Percentiles rank a stretch among this genome's conserved stretches.
Conservation (phyloP, 805 yeast species). For the Suhomyces pyralidae region DNA sequence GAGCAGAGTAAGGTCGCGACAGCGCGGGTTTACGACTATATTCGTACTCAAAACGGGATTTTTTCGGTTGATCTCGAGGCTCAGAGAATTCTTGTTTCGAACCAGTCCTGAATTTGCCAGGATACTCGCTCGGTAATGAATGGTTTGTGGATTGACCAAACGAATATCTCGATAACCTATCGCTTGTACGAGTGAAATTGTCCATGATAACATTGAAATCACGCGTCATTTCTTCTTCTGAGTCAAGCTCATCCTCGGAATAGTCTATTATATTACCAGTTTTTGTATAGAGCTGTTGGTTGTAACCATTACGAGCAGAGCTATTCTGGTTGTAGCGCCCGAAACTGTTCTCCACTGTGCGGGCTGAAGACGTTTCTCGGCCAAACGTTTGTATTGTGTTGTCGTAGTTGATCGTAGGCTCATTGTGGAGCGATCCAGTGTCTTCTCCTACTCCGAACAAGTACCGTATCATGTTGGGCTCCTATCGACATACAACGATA, state of each 20-base stretch:
- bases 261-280: conserved; percentile 1
- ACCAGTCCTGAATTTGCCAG: conserved; percentile 14
- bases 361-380: neutral
- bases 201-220: conserved; percentile 9
- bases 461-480: conserved; percentile 8
- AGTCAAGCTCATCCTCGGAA: conserved; percentile 6
- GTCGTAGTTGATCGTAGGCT: conserved; percentile 36
- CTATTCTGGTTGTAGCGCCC: neutral
- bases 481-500: neutral
- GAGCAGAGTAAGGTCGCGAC: neutral
- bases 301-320: neutral
- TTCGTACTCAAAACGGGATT: neutral
- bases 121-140: conserved; percentile 18
- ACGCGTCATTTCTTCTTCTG: conserved; percentile 11
- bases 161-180: neutral
- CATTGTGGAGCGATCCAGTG: conserved; percentile 24
- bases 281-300: neutral
- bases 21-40: neutral
- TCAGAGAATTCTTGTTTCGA: neutral
- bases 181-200: conserved; percentile 6
- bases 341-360: neutral
- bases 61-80: neutral
- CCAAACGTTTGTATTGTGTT: conserved; percentile 16
- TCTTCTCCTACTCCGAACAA: conserved; percentile 9
- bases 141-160: conserved; percentile 2